These are phyloP conservation scores for Botryotinia convoluta DNA, from an alignment of 2,329 filamentous ascomycete species.

Conservation along the genomic window DNA sequence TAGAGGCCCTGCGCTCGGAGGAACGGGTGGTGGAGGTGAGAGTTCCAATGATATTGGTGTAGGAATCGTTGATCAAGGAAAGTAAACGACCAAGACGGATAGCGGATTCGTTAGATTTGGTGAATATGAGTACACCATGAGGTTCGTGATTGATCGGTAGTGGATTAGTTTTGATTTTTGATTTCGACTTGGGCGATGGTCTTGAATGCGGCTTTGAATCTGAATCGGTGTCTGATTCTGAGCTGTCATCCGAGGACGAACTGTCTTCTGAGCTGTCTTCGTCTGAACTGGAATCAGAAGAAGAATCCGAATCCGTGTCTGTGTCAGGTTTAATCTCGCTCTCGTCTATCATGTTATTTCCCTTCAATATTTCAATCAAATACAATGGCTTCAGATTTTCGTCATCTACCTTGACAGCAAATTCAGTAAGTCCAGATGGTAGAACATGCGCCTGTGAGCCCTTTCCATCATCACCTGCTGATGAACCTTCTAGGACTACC, in stretches of 20 bases:
- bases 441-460: conserved; percentile 53
- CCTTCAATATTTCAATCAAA: conserved; percentile 71
- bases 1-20: conserved; percentile 63
- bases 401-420: conserved; percentile 65
- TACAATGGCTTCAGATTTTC: conserved; percentile 76
- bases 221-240: conserved; percentile 8
- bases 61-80: conserved; percentile 58
- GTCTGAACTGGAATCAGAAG: conserved; percentile 21
- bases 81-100: conserved; percentile 83
- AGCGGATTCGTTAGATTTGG: conserved; percentile 84
- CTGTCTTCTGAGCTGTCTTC: conserved; percentile 15
- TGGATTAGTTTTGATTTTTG: conserved; percentile 8
- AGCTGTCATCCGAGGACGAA: conserved; percentile 10
- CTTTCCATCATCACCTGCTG: conserved; percentile 34
- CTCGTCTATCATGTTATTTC: conserved; percentile 46
- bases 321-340: conserved; percentile 39
- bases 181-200: neutral
- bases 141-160: conserved; percentile 27
- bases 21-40: conserved; percentile 78
- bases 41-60: conserved; percentile 60
- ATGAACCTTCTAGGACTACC: conserved; percentile 63
- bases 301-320: conserved; percentile 28
- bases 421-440: conserved; percentile 62
- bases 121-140: conserved; percentile 70
- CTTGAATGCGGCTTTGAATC: conserved; percentile 16